phyloP scores from a whole-genome alignment of 495 filamentous ascomycete species.

The Penicillium alfredii region DNA sequence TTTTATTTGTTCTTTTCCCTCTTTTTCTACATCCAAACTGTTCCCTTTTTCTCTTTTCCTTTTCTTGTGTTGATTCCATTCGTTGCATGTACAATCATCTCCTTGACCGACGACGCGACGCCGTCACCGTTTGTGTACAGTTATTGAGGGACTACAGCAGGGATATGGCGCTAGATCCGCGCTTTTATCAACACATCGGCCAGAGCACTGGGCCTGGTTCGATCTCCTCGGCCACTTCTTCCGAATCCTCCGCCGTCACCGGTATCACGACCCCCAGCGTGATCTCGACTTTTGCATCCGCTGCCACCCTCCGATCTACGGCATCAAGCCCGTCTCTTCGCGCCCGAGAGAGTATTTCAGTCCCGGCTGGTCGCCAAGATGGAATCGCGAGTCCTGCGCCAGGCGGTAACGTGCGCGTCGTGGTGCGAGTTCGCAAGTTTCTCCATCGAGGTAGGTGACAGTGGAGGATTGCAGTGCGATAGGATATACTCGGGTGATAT shows the following conservation, averaged over 20 bases:
- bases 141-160: constrained; percentile 42
- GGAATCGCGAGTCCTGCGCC: constrained; percentile 32
- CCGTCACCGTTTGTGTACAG: constrained; percentile 40
- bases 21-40: constrained; percentile 3
- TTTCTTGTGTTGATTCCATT: constrained; percentile 13
- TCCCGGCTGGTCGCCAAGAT: constrained; percentile 28
- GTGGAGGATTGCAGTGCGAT: neutral
- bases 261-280: constrained; percentile 44
- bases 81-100: constrained; percentile 42
- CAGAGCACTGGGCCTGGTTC: constrained; percentile 35
- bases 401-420: constrained; percentile 88
- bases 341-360: constrained; percentile 58
- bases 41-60: constrained; percentile 4
- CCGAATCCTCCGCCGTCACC: constrained; percentile 47
- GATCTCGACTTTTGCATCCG: constrained; percentile 56
- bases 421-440: constrained; percentile 87
- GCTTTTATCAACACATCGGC: constrained; percentile 47
- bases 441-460: constrained; percentile 72
- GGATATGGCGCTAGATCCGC: constrained; percentile 54
- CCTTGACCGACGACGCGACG: constrained; percentile 39
- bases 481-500: too few species aligned
- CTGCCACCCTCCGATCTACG: constrained; percentile 43
- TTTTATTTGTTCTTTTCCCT: constrained; percentile 3
- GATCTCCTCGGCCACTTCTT: constrained; percentile 54
- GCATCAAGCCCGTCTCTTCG: constrained; percentile 61